These are phyloP conservation scores for Komagataella pseudopastoris DNA, from an alignment of 805 yeast species.

Conservation along the genomic window DNA sequence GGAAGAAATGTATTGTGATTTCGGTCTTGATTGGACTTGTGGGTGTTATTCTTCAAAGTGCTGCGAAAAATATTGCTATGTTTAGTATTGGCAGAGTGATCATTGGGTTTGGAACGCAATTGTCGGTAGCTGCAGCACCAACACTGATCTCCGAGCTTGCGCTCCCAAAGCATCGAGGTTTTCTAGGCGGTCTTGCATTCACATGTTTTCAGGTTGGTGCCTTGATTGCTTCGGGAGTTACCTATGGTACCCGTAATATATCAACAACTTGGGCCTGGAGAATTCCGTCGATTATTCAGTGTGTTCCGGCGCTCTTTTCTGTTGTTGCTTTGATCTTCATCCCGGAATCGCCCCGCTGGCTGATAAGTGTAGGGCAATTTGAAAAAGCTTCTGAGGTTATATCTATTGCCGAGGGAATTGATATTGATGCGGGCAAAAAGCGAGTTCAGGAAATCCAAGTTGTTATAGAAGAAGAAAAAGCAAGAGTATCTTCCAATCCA, in stretches of 20 bases:
- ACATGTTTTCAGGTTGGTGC: constrained; percentile 16
- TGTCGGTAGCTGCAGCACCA: constrained; percentile 19
- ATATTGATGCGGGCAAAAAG: background rate
- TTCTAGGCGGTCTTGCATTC: constrained; percentile 14
- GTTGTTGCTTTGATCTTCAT: constrained; percentile 10
- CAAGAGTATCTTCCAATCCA: constrained; percentile 6
- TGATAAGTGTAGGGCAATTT: constrained; percentile 12
- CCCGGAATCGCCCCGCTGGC: constrained; percentile 21
- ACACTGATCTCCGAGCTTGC: constrained; percentile 21
- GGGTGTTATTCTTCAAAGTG: constrained; percentile 24
- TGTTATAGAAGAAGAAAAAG: constrained; percentile 10
- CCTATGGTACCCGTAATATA: constrained; percentile 14
- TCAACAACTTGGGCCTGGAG: constrained; percentile 18
- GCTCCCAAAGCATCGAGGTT: constrained; percentile 17
- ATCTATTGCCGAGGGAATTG: background rate
- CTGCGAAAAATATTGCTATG: constrained; percentile 22
- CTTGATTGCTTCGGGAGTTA: constrained; percentile 15
- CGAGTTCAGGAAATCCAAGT: constrained; percentile 11
- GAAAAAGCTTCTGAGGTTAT: constrained; percentile 15
- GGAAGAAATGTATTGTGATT: constrained; percentile 15
- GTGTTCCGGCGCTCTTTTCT: constrained; percentile 12
- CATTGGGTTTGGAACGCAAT: constrained; percentile 20
- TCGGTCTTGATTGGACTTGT: constrained; percentile 13
- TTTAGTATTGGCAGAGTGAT: constrained; percentile 22
- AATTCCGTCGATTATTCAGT: constrained; percentile 13